phyloP scores from a whole-genome alignment of 2,329 filamentous ascomycete genomes.

The Mollisiaceae sp. region DNA sequence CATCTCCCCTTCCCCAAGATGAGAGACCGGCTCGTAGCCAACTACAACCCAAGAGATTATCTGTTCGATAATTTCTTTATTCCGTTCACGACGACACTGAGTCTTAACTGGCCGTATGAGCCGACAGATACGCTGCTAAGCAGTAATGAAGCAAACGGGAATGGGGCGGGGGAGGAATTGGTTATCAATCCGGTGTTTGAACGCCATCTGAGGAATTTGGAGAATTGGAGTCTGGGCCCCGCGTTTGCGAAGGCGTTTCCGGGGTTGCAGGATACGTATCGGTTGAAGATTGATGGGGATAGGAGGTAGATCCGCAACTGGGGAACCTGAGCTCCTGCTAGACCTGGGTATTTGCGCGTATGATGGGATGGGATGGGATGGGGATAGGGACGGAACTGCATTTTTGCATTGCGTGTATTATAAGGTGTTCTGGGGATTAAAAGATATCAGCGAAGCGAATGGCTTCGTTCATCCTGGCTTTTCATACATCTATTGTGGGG shows the following conservation, averaged over 20 bases:
- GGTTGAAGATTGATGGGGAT: conserved; percentile 38
- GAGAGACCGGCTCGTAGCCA: conserved; percentile 67
- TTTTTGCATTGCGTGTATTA: background rate
- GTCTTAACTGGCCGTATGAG: conserved; percentile 85
- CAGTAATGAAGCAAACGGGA: conserved; percentile 49
- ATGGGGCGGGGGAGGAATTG: conserved; percentile 44
- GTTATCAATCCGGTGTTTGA: conserved; percentile 89
- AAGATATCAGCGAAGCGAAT: background rate
- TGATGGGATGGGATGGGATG: background rate
- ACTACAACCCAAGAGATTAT: conserved; percentile 55
- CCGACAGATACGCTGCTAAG: conserved; percentile 69
- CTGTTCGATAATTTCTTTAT: conserved; percentile 84
- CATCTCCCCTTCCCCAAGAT: conserved; percentile 80
- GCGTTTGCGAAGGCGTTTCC: conserved; percentile 72
- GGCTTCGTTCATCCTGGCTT: background rate
- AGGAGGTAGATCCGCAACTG: conserved; percentile 14
- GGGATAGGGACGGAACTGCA: background rate
- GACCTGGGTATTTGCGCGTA: background rate
- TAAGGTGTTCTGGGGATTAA: background rate
- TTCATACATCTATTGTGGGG: background rate
- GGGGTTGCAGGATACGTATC: conserved; percentile 51
- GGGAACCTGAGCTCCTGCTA: background rate
- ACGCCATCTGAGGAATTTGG: conserved; percentile 72
- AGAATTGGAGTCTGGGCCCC: conserved; percentile 82
- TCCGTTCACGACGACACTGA: conserved; percentile 76